phyloP scores from a whole-genome alignment of 2,329 filamentous ascomycete species.

The Fusarium neocosmosporiellum region DNA sequence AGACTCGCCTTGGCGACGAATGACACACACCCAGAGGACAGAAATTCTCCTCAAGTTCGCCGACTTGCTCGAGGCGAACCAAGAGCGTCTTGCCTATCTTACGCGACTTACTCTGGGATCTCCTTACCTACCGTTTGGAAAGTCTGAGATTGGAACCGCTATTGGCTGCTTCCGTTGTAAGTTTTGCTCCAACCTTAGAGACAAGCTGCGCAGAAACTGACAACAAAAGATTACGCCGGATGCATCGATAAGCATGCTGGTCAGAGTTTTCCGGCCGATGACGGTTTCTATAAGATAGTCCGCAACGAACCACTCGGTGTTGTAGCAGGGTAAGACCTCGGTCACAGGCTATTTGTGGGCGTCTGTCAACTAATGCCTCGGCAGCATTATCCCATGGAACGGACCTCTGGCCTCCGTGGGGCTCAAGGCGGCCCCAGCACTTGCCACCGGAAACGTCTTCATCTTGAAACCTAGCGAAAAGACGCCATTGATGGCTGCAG shows the following conservation, averaged over 20 bases:
- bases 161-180: background rate
- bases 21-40: constrained; percentile 50
- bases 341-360: too few species aligned
- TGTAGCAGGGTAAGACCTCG: constrained; percentile 5
- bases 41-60: constrained; percentile 58
- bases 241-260: constrained; percentile 40
- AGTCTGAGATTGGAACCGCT: constrained; percentile 51
- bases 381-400: constrained; percentile 55
- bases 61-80: constrained; percentile 52
- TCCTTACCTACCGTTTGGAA: constrained; percentile 56
- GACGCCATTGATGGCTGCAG: constrained; percentile 48
- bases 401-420: constrained; percentile 44
- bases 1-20: constrained; percentile 49
- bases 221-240: constrained; percentile 45
- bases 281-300: constrained; percentile 31
- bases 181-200: background rate
- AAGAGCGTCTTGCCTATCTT: constrained; percentile 50
- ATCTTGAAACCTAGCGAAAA: constrained; percentile 59
- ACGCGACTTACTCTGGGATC: constrained; percentile 59
- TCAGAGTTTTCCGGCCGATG: constrained; percentile 39
- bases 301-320: constrained; percentile 43
- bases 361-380: background rate
- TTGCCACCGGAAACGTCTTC: constrained; percentile 58
- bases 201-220: constrained; percentile 26
- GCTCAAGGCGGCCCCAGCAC: constrained; percentile 55